Evolutionary conservation across 1,139 yeast species (phyloP).

Genomic region (Pichia sp.): DNA sequence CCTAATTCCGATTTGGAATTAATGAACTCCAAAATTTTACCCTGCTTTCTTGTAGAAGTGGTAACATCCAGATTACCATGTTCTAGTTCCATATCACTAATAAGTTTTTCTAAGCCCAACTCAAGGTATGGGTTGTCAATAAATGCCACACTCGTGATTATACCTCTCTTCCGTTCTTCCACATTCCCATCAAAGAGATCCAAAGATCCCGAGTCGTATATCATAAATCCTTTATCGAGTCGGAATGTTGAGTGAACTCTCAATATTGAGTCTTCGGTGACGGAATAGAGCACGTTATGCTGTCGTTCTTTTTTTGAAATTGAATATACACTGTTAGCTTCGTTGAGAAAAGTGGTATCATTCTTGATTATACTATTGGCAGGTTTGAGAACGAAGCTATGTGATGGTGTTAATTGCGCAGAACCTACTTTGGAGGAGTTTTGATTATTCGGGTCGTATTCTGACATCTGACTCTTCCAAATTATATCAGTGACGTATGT

Average conservation of each 20-base stretch:
- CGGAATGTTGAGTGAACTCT: conserved; percentile 74
- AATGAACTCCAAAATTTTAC: conserved; percentile 22
- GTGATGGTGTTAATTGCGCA: conserved; percentile 7
- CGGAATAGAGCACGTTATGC: conserved; percentile 51
- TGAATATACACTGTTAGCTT: conserved; percentile 11
- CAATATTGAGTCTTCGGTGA: conserved; percentile 47
- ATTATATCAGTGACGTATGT: conserved; percentile 45
- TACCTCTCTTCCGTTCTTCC: conserved; percentile 17
- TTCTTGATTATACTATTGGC: conserved; percentile 23
- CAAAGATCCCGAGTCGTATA: conserved; percentile 54
- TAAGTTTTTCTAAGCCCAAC: conserved; percentile 30
- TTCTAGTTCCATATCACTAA: conserved; percentile 19
- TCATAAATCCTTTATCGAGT: conserved; percentile 46
- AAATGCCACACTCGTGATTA: conserved; percentile 37
- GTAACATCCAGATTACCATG: conserved; percentile 1
- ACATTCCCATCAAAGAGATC: conserved; percentile 31
- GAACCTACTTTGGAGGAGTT: background rate
- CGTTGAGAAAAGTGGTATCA: conserved; percentile 10
- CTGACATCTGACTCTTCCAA: conserved; percentile 37
- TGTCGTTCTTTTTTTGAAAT: conserved; percentile 15
- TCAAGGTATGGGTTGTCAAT: conserved; percentile 52
- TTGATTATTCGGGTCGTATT: conserved; percentile 2
- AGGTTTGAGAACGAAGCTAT: conserved; percentile 19
- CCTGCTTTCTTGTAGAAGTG: conserved; percentile 18
- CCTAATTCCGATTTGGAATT: conserved; percentile 46